Base-by-base conservation (phyloP, 2,329 filamentous ascomycete genomes). In the Colletotrichum eremochloae region DNA sequence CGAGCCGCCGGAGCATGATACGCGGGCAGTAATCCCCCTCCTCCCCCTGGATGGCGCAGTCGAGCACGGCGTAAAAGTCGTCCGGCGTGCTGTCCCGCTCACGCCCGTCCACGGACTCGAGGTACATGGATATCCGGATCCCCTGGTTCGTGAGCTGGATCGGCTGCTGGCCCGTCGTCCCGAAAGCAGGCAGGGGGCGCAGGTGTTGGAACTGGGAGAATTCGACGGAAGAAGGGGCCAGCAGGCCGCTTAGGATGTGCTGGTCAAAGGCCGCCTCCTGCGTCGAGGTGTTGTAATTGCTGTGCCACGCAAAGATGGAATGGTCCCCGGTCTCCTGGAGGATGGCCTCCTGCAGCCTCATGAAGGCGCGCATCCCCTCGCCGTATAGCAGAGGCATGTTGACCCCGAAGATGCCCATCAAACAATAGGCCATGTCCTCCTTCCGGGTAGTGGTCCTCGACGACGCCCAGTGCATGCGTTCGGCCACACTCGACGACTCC, bases 381-480 rank as follows among this genome's bases (percentile, higher is more conserved):
- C 78, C 76, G 42, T 79, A 80, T 2, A 76, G 69, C 20, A 76
- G 61, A 7, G 76, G 73, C 76, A 80, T 79, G 36, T 75, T 77
- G 31, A 79, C 72, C 38, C 73, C 68, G 52, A 80, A 79, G 14
- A 80, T 56, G 9, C 78, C 78, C 33, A 79, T 55, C 31, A 80
- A 57, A 31, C 76, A 76, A 58, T 79, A 80, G 1, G 77, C 77
- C 15, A 73, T 55, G 67, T 80, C 76, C 57, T 79, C 74, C 61
- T 53, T 8, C 9, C 74, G 69, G 3, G 71, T 78, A 1, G 75
- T 78, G 58, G 67, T n/a, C 44, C 78, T 69, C 5, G 63, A 65
- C 2, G 77, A 70, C 33, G 76, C 76, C 78, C 77, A 80, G n/a
- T 74, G 76, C 78, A 80, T 79, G 64, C 75, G 75, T 11, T 68